Conservation (phyloP, 108 stramenopile genomes). For the Parmales sp. region DNA sequence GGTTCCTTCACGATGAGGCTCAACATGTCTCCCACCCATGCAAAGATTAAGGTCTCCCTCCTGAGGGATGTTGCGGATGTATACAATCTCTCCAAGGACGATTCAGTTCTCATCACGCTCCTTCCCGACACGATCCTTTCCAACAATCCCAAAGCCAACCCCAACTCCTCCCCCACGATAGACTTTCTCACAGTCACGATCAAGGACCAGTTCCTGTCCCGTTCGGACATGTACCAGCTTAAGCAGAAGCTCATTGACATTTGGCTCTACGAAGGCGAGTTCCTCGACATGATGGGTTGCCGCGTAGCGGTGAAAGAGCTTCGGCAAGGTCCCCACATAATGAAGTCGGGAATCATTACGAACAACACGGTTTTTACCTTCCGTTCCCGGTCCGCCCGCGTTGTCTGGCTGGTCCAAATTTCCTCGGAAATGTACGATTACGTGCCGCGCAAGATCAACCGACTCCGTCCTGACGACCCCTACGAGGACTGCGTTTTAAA, state of each 20-base stretch:
- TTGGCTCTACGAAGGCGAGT: slow-evolving; percentile 76
- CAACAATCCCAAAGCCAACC: slow-evolving; percentile 33
- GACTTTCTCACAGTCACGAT: slow-evolving; percentile 73
- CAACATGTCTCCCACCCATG: too few relatives aligned
- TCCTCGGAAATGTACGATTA: slow-evolving; percentile 95
- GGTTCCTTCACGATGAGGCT: too few relatives aligned
- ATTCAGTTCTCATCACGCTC: too few relatives aligned
- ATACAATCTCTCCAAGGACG: slow-evolving; percentile 62
- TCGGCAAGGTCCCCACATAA: slow-evolving; percentile 43
- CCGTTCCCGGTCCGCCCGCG: slow-evolving; percentile 78
- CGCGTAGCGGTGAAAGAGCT: slow-evolving; percentile 28
- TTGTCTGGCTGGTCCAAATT: slow-evolving; percentile 94
- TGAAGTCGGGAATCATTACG: slow-evolving; percentile 63
- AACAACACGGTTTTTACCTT: slow-evolving; percentile 79
- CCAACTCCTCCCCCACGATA: slow-evolving; percentile 52
- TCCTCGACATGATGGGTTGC: slow-evolving; percentile 22
- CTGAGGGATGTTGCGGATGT: slow-evolving; percentile 71
- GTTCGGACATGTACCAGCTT: slow-evolving; percentile 39
- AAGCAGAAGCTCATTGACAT: slow-evolving; percentile 47
- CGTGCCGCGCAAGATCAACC: slow-evolving; percentile 50
- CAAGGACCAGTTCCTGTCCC: slow-evolving; percentile 69
- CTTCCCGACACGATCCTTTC: slow-evolving; percentile 60
- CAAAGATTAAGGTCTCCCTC: too few relatives aligned
- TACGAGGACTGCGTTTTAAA: slow-evolving; percentile 54
- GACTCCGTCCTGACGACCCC: slow-evolving; percentile 6